Percentiles rank a stretch among this genome's conserved stretches.
phyloP scores from a whole-genome alignment of 768 basidiomycete genomes.

The Thelephora aurantiotincta region DNA sequence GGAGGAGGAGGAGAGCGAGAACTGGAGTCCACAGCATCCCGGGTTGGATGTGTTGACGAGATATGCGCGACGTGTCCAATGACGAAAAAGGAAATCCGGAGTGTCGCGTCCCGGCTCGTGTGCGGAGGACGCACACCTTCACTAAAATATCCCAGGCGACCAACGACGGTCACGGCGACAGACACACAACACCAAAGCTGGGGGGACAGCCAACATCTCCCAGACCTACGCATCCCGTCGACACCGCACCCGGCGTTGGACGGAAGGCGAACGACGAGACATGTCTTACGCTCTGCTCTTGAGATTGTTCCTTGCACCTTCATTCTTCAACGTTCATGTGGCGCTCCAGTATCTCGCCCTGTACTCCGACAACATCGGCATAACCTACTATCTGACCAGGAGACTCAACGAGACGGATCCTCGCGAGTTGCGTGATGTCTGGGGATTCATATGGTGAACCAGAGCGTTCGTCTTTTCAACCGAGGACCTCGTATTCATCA shows the following conservation, averaged over 20 bases:
- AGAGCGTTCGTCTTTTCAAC: background rate
- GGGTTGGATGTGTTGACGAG: background rate
- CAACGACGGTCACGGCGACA: too few species aligned
- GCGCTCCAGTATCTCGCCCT: constrained; percentile 76
- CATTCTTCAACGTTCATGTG: constrained; percentile 89
- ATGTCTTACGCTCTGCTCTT: constrained; percentile 77
- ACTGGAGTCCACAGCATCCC: constrained; percentile 13
- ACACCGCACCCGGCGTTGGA: too few species aligned
- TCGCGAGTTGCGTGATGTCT: constrained; percentile 67
- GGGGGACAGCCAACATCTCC: too few species aligned
- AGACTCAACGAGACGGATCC: constrained; percentile 56
- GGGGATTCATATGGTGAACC: constrained; percentile 77
- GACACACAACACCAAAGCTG: too few species aligned
- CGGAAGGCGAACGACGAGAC: background rate
- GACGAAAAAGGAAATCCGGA: background rate
- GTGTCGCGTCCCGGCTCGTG: too few species aligned
- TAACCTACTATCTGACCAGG: constrained; percentile 78
- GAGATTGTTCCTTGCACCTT: constrained; percentile 82
- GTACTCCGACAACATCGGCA: constrained; percentile 81
- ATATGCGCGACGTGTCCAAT: background rate
- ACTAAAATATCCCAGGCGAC: too few species aligned
- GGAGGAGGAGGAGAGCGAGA: constrained; percentile 20
- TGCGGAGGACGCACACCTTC: too few species aligned
- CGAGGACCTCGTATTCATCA: constrained; percentile 6
- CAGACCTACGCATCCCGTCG: too few species aligned